A percentile compares a stretch with the other conserved stretches of the same genome.
Evolutionary conservation across 2,329 filamentous ascomycete species (phyloP).

Genomic region (Paraphaeosphaeria sporulosa): DNA sequence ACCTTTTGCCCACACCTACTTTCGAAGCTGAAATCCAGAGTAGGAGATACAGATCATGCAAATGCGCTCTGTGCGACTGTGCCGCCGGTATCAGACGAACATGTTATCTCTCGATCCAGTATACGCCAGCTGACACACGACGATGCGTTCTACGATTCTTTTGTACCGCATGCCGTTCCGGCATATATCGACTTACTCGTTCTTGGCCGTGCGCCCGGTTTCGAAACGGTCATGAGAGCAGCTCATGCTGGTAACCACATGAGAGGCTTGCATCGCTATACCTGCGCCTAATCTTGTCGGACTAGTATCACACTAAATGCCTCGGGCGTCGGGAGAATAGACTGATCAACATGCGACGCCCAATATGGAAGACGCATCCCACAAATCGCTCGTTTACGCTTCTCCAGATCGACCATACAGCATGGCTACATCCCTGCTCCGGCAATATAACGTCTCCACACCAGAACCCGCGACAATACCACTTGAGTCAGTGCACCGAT

Average conservation of each 20-base stretch:
- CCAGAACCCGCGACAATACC: background rate
- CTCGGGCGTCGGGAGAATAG: background rate
- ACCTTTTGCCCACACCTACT: too few species aligned
- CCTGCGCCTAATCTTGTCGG: background rate
- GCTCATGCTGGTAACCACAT: background rate
- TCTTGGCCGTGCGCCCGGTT: background rate
- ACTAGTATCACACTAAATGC: background rate
- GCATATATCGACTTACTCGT: background rate
- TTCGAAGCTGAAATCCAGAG: too few species aligned
- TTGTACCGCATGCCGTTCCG: background rate
- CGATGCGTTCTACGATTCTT: background rate
- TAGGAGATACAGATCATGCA: too few species aligned
- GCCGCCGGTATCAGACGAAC: too few species aligned
- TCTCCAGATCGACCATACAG: slow-evolving; percentile 6
- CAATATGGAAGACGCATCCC: background rate
- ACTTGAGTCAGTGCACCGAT: background rate
- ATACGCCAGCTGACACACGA: background rate
- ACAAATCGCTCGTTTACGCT: slow-evolving; percentile 4
- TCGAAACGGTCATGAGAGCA: background rate
- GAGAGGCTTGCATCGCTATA: background rate
- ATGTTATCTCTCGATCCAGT: background rate
- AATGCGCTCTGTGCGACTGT: too few species aligned
- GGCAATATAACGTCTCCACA: slow-evolving; percentile 2
- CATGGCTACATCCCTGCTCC: slow-evolving; percentile 1
- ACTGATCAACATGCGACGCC: background rate